phyloP scores from a whole-genome alignment of 2,329 filamentous ascomycete species.

The Berkeleyomyces rouxiae region DNA sequence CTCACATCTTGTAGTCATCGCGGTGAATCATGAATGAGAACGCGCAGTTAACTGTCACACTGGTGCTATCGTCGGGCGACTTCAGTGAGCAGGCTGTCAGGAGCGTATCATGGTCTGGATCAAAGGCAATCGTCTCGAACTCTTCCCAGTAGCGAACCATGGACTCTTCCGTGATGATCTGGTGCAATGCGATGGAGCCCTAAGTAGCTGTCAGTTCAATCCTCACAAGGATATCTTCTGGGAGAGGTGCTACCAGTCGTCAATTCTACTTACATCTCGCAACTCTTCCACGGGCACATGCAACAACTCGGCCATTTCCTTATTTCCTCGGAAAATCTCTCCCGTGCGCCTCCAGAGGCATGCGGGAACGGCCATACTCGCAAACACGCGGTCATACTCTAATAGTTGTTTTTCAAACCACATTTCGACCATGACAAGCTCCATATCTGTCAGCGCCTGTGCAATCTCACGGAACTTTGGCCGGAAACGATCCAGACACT shows the following conservation, averaged over 20 bases:
- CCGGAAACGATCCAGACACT: slow-evolving; percentile 80
- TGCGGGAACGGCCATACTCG: slow-evolving; percentile 94
- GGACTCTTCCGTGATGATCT: slow-evolving; percentile 88
- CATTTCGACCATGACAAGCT: slow-evolving; percentile 92
- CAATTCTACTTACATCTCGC: slow-evolving; percentile 56
- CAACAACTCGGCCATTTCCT: slow-evolving; percentile 96
- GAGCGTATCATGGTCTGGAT: slow-evolving; percentile 83
- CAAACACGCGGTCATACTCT: slow-evolving; percentile 97
- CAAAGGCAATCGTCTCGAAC: slow-evolving; percentile 94
- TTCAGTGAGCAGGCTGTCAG: slow-evolving; percentile 86
- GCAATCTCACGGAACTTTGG: slow-evolving; percentile 94
- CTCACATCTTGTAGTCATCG: slow-evolving; percentile 93
- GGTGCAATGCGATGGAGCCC: slow-evolving; percentile 89
- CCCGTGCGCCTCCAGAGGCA: slow-evolving; percentile 95
- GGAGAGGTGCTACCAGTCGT: neutral
- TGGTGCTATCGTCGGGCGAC: slow-evolving; percentile 53
- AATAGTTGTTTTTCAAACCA: slow-evolving; percentile 95
- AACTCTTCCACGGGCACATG: slow-evolving; percentile 80
- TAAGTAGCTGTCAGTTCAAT: slow-evolving; percentile 22
- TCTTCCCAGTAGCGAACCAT: slow-evolving; percentile 98
- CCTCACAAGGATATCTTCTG: neutral
- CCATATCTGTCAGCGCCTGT: slow-evolving; percentile 79
- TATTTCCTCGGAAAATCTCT: slow-evolving; percentile 93
- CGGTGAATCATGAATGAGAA: slow-evolving; percentile 95
- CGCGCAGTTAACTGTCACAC: slow-evolving; percentile 72